Base-by-base conservation (phyloP, 2,329 filamentous ascomycete species). In the Pyrenophora seminiperda region DNA sequence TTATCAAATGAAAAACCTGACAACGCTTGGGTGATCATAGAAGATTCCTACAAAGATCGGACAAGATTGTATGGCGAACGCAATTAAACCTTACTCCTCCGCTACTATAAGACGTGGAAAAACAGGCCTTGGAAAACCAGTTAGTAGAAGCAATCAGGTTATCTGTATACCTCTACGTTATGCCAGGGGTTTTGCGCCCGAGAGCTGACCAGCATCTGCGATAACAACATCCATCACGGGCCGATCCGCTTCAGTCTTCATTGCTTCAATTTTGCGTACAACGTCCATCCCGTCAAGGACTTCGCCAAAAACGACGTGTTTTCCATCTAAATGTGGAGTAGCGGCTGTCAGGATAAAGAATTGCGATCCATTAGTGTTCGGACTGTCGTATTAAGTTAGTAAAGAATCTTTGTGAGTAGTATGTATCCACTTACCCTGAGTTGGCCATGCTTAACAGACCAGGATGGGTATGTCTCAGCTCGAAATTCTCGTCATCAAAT, bases 271-370 rank as follows among this genome's bases (percentile, higher is more conserved):
- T 78, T 87, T 90, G 73, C 96, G 90, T 49, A 97, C 86, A 18
- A 97, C 90, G 72, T 97, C 93, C 68, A 97, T 77, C 0, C 94
- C 94, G 68, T 92, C 88, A 24, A 92, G 87, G 0, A 90, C 91
- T 36, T 93, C 82, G 0, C 94, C 94, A 71, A 99, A 99, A 43
- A 97, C 89, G 1, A 93, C 97, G 72, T 99, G 94, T 74, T 96
- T 96, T 55, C 88, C 87, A 71, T 97, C 94, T 44, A 97, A 76
- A 92, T 93, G 97, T 6, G 91, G 88, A 56, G 93, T 91, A 76
- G 95, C 95, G 74, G 96, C 94, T 0, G 92, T 97, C 0, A 94
- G 97, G 61, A 99, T 96, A 68, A 97, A 99, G 72, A 99, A 99
- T 72, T 99, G 94, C 67, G 89, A 94, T 9, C 89, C 94, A 71